Base-by-base conservation (phyloP, 768 basidiomycete genomes). In the Boletus barrowsii region DNA sequence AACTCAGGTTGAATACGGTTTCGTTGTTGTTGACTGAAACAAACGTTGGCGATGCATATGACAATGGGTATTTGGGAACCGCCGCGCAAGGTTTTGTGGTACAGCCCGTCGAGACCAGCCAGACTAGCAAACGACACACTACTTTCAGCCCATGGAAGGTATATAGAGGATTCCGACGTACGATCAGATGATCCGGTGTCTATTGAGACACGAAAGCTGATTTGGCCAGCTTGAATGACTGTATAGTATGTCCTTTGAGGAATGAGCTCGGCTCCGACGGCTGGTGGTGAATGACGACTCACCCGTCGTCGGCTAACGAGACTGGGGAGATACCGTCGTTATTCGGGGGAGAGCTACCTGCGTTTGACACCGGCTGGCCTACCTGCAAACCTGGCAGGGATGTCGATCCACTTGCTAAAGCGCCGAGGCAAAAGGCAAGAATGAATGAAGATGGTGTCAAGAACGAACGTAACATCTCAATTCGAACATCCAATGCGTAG, bases 1-100 rank as follows among this genome's bases (percentile, higher is more conserved):
- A 92, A 46, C 75, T 75, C 3, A 81, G 73, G 47, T 72, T 72
- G 69, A 90, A 90, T 8, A 58, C 42, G 1, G 87, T 90, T 26
- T 70, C 60, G 59, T 91, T 92, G 58, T 70, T 67, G 55, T 85
- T 83, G 53, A 91, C 75, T 1, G 80, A 59, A 40, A 72, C 72
- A 58, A 87, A 92, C 3, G 87, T 81, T 2, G 85, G 77, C 54
- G 87, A 90, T 48, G 75, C 66, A 62, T 87, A 90, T 4, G 68
- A 63, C 48, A 90, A 73, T 17, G 88, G 90, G 67, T 90, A 92
- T 52, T 74, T 77, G n/a, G 90, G 90, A 9, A 86, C 74, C 4
- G 66, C 59, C 43, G 73, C 72, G 69, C 90, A 91, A 0, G 76
- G 62, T n/a, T 65, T 60, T 13, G 83, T 77, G 29, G 68, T 68